Conservation (phyloP, 2,329 filamentous ascomycete species). For the Escovopsis sp. region DNA sequence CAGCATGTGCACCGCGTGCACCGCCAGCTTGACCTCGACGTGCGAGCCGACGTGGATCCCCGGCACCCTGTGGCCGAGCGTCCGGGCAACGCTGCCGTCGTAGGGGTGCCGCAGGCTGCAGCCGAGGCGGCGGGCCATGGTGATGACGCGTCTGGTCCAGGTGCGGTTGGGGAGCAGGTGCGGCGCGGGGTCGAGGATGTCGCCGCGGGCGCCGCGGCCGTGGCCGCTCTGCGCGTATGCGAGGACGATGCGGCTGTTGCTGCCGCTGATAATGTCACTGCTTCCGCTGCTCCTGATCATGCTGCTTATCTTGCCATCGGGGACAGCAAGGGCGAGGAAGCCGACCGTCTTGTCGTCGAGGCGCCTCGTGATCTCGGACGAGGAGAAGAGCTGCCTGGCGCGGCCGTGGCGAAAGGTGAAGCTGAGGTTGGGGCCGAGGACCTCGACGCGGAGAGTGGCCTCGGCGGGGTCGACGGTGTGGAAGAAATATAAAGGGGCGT, state of each 20-base stretch:
- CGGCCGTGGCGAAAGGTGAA: conserved; percentile 15
- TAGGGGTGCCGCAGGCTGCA: conserved; percentile 15
- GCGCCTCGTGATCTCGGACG: conserved; percentile 1
- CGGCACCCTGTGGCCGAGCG: conserved; percentile 1
- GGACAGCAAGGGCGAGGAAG: conserved; percentile 14
- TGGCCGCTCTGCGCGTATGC: conserved; percentile 21
- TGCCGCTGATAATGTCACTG: too few species aligned
- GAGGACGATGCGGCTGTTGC: conserved; percentile 12
- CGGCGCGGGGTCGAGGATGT: conserved; percentile 12
- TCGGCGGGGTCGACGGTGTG: conserved; percentile 13
- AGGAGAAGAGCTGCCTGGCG: conserved; percentile 3
- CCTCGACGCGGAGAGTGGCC: conserved; percentile 13
- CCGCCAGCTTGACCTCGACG: conserved; percentile 25
- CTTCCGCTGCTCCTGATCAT: too few species aligned
- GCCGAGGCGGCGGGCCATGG: conserved; percentile 14
- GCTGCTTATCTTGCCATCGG: too few species aligned
- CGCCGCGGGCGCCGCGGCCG: conserved; percentile 13
- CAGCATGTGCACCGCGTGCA: conserved; percentile 16
- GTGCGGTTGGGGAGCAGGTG: conserved; percentile 14
- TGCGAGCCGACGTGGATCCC: conserved; percentile 20
- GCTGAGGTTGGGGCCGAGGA: conserved; percentile 17
- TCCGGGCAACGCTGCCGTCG: conserved; percentile 8
- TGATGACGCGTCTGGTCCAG: conserved; percentile 17
- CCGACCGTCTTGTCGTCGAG: conserved; percentile 18
- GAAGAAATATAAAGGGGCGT: conserved; percentile 15